Base-by-base conservation (phyloP, 2,329 filamentous ascomycete species). In the Ophiosphaerella herpotricha region DNA sequence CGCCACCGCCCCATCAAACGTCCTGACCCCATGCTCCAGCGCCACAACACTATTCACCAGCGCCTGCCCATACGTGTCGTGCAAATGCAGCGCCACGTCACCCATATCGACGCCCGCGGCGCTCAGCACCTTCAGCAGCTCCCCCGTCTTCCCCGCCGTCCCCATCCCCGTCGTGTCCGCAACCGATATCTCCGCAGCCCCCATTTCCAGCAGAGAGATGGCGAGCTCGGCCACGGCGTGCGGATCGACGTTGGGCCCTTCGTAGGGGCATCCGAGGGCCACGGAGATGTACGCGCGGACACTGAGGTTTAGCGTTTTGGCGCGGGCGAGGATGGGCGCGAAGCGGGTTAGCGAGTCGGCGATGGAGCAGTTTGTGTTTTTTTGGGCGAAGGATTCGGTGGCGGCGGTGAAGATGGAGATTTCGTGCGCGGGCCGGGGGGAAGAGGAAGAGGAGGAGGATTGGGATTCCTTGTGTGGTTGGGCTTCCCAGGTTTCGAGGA, bases 151-250 rank as follows among this genome's bases (percentile, higher is more conserved):
- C 14, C 85, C 86, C n/a, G 85, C 86, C 0, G 90, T 95, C 29
- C 91, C 92, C 82, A 95, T 91, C 14, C 92, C 92, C 0, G 91
- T 93, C 0, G 92, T 97, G 67, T 96, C 92, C 6, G 91, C 91
- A 0, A 96, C 82, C 1, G 89, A 89, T 60, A 97, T 91, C 78
- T 96, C 91, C 67, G 96, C 90, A 16, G 90, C 92, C 14, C 92
- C 92, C 79, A 93, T 89, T 66, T 92, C 89, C 1, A 96, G 79
- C 41, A 96, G 72, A 6, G 75, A 65, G 79, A 85, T 52, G 78
- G 84, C 84, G 21, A 87, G 77, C 24, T 84, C 81, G 2, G 85
- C 84, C 2, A 87, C 85, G 47, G 79, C 80, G 58, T 81, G 75
- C 0, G 84, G 83, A 33, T 81, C 74, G 1, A 85, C 81, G 46